Base-by-base conservation (phyloP, 768 basidiomycete species). In the Hygrocybe coccinea region DNA sequence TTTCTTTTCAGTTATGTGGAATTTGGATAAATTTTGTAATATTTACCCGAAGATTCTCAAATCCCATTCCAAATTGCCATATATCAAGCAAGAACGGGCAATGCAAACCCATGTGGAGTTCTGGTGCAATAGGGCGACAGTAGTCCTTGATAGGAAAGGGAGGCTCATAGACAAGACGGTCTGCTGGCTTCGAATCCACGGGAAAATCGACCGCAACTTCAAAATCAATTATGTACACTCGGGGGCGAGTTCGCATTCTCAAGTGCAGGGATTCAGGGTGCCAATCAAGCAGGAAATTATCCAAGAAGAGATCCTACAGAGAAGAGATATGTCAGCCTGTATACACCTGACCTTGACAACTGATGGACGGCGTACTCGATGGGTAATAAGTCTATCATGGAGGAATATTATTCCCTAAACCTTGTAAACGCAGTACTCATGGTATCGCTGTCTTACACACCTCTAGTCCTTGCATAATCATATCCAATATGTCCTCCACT, bases 181-280 rank as follows among this genome's bases (percentile, higher is more conserved):
- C 48, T 5, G 62, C 56, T 15, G 19, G 9, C 0, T 63, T 55
- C 34, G 22, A 54, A 1, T 65, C 65, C 2, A 35, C 29, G 4
- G 67, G 64, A 41, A 69, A 73, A 19, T 64, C 49, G 2, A 71
- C 49, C 2, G 69, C 67, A 22, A 60, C 50, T 59, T 71, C 69
- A 34, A 71, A 69, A 60, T 71, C 69, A 22, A 64, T 68, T 11
- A 73, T 54, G 46, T 64, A 70, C 1, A 71, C 70, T 2, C 69
- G 64, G 9, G 70, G 69, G 24, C 62, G 60, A 15, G 55, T 55
- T 17, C 35, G 44, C 1, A 63, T 56, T 14, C 62, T 55, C 5
- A 15, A 52, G 36, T 47, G 56, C 39, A 71, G 33, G 2, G 68
- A 69, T 46, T 71, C 66, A 1, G 70, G 70, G 4, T 68, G 63